A percentile compares a stretch with the other conserved stretches of the same genome.
Conservation (phyloP, 2,329 filamentous ascomycete genomes). For the Huntiella omanensis region DNA sequence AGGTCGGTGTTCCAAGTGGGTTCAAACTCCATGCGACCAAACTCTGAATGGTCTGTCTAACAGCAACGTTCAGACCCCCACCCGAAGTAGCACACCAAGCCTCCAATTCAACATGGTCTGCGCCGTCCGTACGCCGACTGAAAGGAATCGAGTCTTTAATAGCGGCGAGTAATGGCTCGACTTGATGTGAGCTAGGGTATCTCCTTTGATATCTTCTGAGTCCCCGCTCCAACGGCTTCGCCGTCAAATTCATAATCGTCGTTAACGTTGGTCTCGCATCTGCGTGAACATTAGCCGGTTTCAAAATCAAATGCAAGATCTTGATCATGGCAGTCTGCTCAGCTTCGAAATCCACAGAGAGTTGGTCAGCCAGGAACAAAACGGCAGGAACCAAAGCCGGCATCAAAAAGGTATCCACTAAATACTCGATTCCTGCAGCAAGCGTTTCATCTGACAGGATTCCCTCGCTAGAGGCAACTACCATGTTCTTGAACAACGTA, state of each 20-base stretch:
- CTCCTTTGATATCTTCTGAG: constrained; percentile 47
- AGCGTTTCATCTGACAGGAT: constrained; percentile 49
- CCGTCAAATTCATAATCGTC: constrained; percentile 52
- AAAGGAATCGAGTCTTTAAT: constrained; percentile 40
- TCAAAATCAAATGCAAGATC: constrained; percentile 54
- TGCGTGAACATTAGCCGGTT: constrained; percentile 48
- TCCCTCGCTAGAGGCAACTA: constrained; percentile 48
- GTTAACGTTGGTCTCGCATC: constrained; percentile 54
- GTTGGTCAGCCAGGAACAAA: constrained; percentile 49
- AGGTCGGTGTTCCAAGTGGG: constrained; percentile 37
- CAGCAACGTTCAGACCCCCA: constrained; percentile 35
- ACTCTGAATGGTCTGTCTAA: constrained; percentile 42
- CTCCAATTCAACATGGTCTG: constrained; percentile 48
- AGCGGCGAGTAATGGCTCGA: constrained; percentile 48
- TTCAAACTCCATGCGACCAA: constrained; percentile 50
- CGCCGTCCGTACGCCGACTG: constrained; percentile 41
- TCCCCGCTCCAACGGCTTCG: constrained; percentile 47
- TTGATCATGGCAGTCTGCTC: constrained; percentile 52
- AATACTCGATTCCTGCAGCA: constrained; percentile 57
- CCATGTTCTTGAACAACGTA: constrained; percentile 56
- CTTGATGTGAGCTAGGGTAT: constrained; percentile 47
- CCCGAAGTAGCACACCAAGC: constrained; percentile 40
- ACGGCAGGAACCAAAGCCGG: constrained; percentile 60
- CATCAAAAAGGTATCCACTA: constrained; percentile 64
- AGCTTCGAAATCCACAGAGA: constrained; percentile 43